Evolutionary conservation across 106 monocot genomes (phyloP).

Genomic region (Dactylorhiza incarnata): DNA sequence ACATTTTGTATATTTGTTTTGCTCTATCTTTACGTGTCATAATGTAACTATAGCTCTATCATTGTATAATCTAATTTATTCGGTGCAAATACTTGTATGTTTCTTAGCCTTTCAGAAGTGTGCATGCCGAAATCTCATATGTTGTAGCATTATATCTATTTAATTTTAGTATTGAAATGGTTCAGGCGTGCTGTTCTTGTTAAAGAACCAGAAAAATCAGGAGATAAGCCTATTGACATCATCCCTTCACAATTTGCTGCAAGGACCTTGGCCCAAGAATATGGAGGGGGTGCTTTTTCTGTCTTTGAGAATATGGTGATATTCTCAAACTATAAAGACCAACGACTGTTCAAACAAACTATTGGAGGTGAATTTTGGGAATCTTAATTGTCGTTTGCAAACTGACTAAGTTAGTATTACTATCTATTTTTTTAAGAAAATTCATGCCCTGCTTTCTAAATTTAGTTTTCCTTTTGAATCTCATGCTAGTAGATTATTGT

Average conservation of each 20-base stretch:
- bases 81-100: neutral
- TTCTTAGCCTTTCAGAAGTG: neutral
- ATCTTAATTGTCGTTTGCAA: neutral
- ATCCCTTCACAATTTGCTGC: conserved; percentile 55
- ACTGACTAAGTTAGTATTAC: too few species aligned
- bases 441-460: neutral
- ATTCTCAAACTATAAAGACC: conserved; percentile 92
- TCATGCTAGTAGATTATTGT: neutral
- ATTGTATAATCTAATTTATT: neutral
- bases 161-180: neutral
- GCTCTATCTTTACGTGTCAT: neutral
- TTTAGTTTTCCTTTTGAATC: neutral
- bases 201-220: conserved; percentile 44
- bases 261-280: conserved; percentile 86
- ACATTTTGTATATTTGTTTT: neutral
- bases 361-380: conserved; percentile 46
- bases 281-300: conserved; percentile 80
- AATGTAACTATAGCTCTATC: neutral
- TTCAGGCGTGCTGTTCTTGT: conserved; percentile 85
- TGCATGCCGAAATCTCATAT: neutral
- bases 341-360: conserved; percentile 60
- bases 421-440: neutral
- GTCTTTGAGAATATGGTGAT: conserved; percentile 48
- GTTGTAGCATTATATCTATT: neutral
- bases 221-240: conserved; percentile 54